These are phyloP conservation scores for Laguncularia racemosa DNA, from an alignment of 345 rosid genomes.

Conservation along the genomic window DNA sequence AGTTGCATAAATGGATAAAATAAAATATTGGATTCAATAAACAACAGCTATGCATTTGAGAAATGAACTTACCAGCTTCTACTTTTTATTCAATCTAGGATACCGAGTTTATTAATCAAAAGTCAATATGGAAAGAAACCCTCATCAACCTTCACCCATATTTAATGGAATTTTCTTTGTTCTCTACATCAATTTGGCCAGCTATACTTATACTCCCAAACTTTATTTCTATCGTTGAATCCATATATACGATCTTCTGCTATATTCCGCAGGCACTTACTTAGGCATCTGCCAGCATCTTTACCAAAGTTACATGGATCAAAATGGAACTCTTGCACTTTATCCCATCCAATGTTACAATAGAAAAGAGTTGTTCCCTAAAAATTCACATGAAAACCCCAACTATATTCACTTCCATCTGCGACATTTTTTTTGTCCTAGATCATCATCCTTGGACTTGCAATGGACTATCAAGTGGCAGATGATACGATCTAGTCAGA, in stretches of 20 bases:
- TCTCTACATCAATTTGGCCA: slow-evolving; percentile 24
- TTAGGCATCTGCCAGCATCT: slow-evolving; percentile 25
- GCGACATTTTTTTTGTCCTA: slow-evolving; percentile 33
- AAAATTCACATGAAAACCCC: slow-evolving; percentile 33
- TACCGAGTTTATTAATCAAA: too few species aligned
- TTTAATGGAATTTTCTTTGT: neutral
- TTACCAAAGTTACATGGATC: slow-evolving; percentile 25
- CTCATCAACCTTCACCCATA: slow-evolving; percentile 2
- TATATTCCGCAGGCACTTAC: slow-evolving; percentile 34
- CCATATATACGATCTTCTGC: slow-evolving; percentile 36
- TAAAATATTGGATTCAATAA: too few species aligned
- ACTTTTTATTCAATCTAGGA: too few species aligned
- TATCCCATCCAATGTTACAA: slow-evolving; percentile 38
- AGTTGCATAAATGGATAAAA: too few species aligned
- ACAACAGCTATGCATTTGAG: too few species aligned
- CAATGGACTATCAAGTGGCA: slow-evolving; percentile 47
- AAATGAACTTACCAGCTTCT: too few species aligned
- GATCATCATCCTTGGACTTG: slow-evolving; percentile 46
- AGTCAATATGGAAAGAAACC: too few species aligned
- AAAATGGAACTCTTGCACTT: slow-evolving; percentile 24
- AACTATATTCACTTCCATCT: slow-evolving; percentile 35
- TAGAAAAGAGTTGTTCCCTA: slow-evolving; percentile 38
- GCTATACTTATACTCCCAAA: slow-evolving; percentile 43
- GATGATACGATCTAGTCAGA: too few species aligned
- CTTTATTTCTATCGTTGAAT: slow-evolving; percentile 26